Evolutionary conservation across 2,329 filamentous ascomycete species (phyloP), one percentile per base, ranked within the genome.

Genomic region (Incumbomyces lentus): DNA sequence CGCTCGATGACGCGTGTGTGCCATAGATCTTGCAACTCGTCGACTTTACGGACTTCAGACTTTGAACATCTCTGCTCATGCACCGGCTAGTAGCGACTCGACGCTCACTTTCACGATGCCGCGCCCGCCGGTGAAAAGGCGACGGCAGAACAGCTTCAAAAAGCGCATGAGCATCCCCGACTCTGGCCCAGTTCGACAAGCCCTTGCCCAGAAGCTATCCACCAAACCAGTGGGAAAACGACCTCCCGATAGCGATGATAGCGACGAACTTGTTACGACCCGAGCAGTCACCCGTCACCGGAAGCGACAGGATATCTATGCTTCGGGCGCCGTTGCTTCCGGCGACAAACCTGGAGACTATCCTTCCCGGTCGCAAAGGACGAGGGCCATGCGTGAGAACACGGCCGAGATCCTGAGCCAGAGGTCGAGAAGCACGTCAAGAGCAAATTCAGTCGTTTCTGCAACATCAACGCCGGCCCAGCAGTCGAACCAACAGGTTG

Each of bases 221-320:
- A 32, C 51, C 19, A 56, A 55, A 37, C 48, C 49, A 4, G 43
- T 55, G 22, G 55, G 54, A 12, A 40, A 48, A 33, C 37, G 51
- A 19, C 54, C 52, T 29, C 44, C 18, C 35, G 52, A 57, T 35
- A 56, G 53, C 49, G 55, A 57, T 43, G 55, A 57, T 36, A 57
- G 55, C 46, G 55, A 57, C 49, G 47, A 48, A 32, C 52, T 57
- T 41, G 55, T 57, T 39, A 53, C 52, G 37, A 56, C 50, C 31
- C 44, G 49, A 22, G 47, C 18, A 2, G 36, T 11, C 14, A 46
- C 50, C 18, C 46, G 49, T 26, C 41, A 49, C 39, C 42, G 41
- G 16, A 38, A 47, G 34, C 44, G 39, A 34, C 50, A 55, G 31
- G 54, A 57, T 18, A 52, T 57, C 17, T 57, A 53, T 45, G 54